Evolutionary conservation across 208 protist species (phyloP).

Genomic region (Leptomonas pyrrhocoris): DNA sequence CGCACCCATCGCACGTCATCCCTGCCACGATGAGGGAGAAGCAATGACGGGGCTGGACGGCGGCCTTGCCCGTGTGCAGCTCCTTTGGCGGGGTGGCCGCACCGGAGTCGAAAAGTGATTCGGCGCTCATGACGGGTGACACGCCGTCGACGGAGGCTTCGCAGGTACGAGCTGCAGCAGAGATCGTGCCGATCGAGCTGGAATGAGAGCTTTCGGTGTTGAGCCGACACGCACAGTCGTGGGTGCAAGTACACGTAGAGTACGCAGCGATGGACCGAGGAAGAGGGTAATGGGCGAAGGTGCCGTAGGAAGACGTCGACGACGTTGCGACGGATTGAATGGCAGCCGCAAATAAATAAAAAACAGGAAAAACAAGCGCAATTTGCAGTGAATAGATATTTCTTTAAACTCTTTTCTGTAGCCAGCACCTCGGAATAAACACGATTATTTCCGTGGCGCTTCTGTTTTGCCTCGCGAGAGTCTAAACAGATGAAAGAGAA

Average conservation of each 20-base stretch:
- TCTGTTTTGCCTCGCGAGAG: no score
- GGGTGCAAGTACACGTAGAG: background rate
- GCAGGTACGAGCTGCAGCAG: background rate
- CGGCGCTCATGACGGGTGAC: background rate
- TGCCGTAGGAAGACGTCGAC: conserved; percentile 7
- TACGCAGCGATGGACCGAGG: background rate
- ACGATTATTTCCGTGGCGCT: no score
- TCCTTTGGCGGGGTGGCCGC: background rate
- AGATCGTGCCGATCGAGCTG: conserved; percentile 3
- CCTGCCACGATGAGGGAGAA: conserved; percentile 38
- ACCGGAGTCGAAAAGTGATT: conserved; percentile 7
- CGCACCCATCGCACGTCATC: conserved; percentile 78
- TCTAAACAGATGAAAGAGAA: no score
- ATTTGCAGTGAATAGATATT: no score
- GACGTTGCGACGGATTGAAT: background rate
- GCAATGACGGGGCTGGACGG: background rate
- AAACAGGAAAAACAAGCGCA: background rate
- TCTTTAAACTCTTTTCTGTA: no score
- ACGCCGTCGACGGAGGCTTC: background rate
- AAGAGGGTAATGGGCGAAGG: conserved; percentile 6
- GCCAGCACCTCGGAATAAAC: no score
- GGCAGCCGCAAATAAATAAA: background rate
- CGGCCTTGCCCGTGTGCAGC: background rate
- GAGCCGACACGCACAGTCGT: background rate
- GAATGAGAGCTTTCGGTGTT: background rate